Conservation (phyloP, 2,329 filamentous ascomycete genomes). For the Ascochyta lentis region DNA sequence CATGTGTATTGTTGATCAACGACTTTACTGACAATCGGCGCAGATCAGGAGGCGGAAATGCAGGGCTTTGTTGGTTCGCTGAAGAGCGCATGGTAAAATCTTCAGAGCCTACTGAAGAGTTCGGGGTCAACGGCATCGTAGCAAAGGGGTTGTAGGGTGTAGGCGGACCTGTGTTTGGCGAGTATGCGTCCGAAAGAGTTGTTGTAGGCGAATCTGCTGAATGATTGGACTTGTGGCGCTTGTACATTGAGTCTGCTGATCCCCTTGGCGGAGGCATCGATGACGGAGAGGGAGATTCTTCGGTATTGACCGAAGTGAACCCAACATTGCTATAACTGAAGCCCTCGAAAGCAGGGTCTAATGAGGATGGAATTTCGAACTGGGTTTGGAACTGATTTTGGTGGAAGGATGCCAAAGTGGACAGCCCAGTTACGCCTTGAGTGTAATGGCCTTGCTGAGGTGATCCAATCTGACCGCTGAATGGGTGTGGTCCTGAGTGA, state of each 20-base stretch:
- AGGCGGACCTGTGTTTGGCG: constrained; percentile 48
- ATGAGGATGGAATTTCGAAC: constrained; percentile 35
- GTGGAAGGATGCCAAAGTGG: constrained; percentile 18
- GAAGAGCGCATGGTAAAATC: constrained; percentile 31
- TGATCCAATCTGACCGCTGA: constrained; percentile 14
- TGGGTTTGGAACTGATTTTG: constrained; percentile 28
- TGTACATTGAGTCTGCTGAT: constrained; percentile 24
- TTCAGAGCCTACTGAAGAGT: constrained; percentile 48
- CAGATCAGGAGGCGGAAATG: constrained; percentile 52
- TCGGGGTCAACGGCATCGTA: constrained; percentile 54
- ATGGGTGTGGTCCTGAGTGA: constrained; percentile 24
- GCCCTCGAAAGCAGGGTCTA: constrained; percentile 24
- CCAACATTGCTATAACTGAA: constrained; percentile 22
- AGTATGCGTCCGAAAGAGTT: constrained; percentile 41
- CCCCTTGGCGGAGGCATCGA: constrained; percentile 40
- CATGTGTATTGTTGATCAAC: constrained; percentile 54
- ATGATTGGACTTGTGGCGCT: constrained; percentile 34
- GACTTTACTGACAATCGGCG: constrained; percentile 69
- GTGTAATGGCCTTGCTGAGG: constrained; percentile 27
- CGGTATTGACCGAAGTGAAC: constrained; percentile 23
- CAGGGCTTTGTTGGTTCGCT: constrained; percentile 27
- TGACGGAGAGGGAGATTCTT: constrained; percentile 26
- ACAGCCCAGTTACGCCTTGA: constrained; percentile 9
- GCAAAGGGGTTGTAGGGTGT: constrained; percentile 54
- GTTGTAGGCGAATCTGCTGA: constrained; percentile 35